Conservation (phyloP, 805 yeast species). For the Candida mattraensis region DNA sequence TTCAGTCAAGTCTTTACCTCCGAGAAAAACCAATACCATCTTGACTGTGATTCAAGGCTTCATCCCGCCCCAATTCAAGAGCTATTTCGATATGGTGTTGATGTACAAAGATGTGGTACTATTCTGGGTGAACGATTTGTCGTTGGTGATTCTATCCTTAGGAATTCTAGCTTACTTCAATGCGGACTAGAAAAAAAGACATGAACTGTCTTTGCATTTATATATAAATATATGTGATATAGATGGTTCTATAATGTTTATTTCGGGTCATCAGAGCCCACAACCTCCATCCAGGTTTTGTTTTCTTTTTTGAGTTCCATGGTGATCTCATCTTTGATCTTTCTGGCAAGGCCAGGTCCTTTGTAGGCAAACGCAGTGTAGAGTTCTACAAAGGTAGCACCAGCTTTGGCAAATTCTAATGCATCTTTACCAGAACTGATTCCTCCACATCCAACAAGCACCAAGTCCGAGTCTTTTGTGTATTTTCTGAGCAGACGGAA, state of each 20-base stretch:
- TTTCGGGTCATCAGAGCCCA: conserved; percentile 57
- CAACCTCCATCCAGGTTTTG: conserved; percentile 79
- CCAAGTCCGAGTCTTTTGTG: conserved; percentile 70
- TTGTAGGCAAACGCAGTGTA: conserved; percentile 90
- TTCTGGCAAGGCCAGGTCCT: conserved; percentile 81
- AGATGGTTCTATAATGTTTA: conserved; percentile 1
- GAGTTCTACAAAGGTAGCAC: conserved; percentile 85
- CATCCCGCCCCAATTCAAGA: conserved; percentile 21
- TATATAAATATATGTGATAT: conserved; percentile 1
- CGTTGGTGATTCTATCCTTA: conserved; percentile 28
- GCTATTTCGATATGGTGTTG: conserved; percentile 16
- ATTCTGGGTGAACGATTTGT: conserved; percentile 27
- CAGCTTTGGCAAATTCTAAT: conserved; percentile 87
- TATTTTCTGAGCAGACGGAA: conserved; percentile 69
- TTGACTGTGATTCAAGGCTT: conserved; percentile 23
- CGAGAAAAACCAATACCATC: conserved; percentile 17
- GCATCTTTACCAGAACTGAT: conserved; percentile 86
- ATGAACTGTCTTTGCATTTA: neutral
- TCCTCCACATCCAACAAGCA: conserved; percentile 93
- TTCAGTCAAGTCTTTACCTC: conserved; percentile 15
- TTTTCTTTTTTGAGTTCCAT: conserved; percentile 67
- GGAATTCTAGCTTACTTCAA: conserved; percentile 20
- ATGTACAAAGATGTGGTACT: conserved; percentile 29
- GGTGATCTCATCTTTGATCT: conserved; percentile 58
- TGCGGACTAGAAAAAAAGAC: conserved; percentile 2